phyloP scores from a whole-genome alignment of 1,284 basidiomycete species.

The Moesziomyces parantarcticus region DNA sequence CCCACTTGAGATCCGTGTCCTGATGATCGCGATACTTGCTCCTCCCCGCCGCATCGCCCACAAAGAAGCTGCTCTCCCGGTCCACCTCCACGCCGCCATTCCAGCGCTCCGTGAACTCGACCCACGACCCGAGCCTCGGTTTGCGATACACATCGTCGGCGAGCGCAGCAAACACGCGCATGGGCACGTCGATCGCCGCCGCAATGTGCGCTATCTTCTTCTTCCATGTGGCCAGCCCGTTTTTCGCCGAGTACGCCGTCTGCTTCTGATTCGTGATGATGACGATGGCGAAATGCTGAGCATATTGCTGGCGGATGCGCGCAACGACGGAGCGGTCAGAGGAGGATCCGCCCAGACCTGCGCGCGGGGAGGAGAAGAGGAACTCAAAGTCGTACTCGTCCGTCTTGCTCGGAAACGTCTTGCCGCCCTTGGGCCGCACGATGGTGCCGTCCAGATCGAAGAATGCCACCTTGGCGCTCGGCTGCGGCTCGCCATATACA shows the following conservation, averaged over 20 bases:
- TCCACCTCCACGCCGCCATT: constrained; percentile 44
- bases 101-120: constrained; percentile 14
- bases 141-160: constrained; percentile 60
- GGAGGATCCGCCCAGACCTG: neutral
- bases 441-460: constrained; percentile 61
- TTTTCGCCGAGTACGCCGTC: constrained; percentile 17
- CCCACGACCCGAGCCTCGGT: constrained; percentile 57
- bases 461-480: constrained; percentile 41
- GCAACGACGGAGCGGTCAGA: constrained; percentile 10
- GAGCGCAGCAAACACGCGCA: constrained; percentile 53
- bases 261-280: constrained; percentile 59
- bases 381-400: constrained; percentile 57
- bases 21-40: constrained; percentile 45
- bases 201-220: constrained; percentile 51
- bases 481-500: constrained; percentile 27
- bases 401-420: constrained; percentile 42
- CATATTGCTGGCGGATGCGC: constrained; percentile 28
- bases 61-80: constrained; percentile 49
- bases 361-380: constrained; percentile 10
- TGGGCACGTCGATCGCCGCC: constrained; percentile 44
- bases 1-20: constrained; percentile 65
- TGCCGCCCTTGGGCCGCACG: constrained; percentile 46
- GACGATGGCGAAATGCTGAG: constrained; percentile 28
- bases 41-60: constrained; percentile 65
- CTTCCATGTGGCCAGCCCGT: constrained; percentile 44